Conservation (phyloP, 176 grass and related monocot species). For the Lolium multiflorum region DNA sequence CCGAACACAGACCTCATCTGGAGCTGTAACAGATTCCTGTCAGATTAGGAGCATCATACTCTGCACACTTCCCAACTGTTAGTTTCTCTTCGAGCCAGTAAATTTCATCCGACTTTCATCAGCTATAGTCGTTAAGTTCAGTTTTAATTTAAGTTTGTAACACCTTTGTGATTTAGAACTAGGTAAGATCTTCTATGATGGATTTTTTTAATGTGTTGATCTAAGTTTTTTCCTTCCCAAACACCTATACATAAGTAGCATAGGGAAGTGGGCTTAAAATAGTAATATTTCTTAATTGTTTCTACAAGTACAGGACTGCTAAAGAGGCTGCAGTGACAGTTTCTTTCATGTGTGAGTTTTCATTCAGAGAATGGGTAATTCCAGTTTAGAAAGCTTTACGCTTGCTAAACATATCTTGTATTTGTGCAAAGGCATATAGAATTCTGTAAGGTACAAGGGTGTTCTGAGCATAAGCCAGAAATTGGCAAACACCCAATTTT, state of each 20-base stretch:
- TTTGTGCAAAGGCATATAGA: slow-evolving; percentile 9
- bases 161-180: not conserved
- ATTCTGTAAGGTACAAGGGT: not conserved
- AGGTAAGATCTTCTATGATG: not conserved
- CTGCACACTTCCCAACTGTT: not conserved
- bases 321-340: not conserved
- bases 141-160: not conserved
- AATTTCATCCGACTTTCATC: not conserved
- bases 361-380: not conserved
- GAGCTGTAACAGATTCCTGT: not conserved
- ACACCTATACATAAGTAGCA: not conserved
- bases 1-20: too few relatives aligned
- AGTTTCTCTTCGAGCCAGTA: not conserved
- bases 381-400: not conserved
- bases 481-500: not conserved
- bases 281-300: not conserved
- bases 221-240: not conserved
- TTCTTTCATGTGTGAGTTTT: slow-evolving; percentile 1
- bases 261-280: not conserved
- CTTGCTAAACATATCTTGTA: not conserved
- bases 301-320: not conserved
- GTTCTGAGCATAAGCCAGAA: slow-evolving; percentile 19
- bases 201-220: not conserved
- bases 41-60: not conserved
- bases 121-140: not conserved